Percentiles rank a stretch among this genome's conserved stretches.
phyloP scores from a whole-genome alignment of 768 basidiomycete species.

The Chlorophyllum brunneum region DNA sequence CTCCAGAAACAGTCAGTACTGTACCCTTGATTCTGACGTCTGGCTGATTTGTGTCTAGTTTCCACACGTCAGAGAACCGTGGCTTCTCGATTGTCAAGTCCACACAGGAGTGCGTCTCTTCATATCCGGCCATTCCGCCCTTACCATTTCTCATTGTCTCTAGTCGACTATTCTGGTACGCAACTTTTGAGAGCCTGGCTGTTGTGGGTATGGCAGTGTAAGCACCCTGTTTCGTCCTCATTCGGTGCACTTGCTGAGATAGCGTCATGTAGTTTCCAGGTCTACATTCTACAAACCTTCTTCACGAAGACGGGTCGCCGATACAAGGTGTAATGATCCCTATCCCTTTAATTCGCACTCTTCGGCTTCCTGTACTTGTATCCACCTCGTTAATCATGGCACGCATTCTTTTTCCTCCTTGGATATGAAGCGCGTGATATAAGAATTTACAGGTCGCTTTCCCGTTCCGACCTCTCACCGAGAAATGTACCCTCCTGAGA shows the following conservation, averaged over 20 bases:
- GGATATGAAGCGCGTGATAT: background rate
- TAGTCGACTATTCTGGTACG: slow-evolving; percentile 94
- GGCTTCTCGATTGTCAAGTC: slow-evolving; percentile 92
- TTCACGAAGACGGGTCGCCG: slow-evolving; percentile 90
- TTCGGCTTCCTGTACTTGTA: slow-evolving; percentile 11
- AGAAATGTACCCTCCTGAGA: background rate
- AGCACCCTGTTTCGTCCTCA: slow-evolving; percentile 26
- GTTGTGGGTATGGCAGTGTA: slow-evolving; percentile 88
- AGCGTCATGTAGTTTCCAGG: slow-evolving; percentile 62
- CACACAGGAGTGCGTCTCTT: slow-evolving; percentile 65
- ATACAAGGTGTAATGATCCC: slow-evolving; percentile 68
- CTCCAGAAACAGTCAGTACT: slow-evolving; percentile 89
- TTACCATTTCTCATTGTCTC: slow-evolving; percentile 6
- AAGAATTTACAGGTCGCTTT: slow-evolving; percentile 3
- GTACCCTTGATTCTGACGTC: background rate
- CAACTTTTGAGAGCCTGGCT: slow-evolving; percentile 71
- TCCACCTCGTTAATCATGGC: slow-evolving; percentile 8
- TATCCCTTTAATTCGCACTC: background rate
- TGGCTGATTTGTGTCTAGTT: slow-evolving; percentile 42
- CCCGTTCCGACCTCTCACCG: no score
- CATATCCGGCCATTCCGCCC: background rate
- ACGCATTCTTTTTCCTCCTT: background rate
- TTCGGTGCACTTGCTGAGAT: slow-evolving; percentile 2
- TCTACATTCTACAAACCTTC: slow-evolving; percentile 92
- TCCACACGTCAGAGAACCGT: slow-evolving; percentile 91